Evolutionary conservation across 805 yeast genomes (phyloP).

Genomic region (Naumovozyma dairenensis): DNA sequence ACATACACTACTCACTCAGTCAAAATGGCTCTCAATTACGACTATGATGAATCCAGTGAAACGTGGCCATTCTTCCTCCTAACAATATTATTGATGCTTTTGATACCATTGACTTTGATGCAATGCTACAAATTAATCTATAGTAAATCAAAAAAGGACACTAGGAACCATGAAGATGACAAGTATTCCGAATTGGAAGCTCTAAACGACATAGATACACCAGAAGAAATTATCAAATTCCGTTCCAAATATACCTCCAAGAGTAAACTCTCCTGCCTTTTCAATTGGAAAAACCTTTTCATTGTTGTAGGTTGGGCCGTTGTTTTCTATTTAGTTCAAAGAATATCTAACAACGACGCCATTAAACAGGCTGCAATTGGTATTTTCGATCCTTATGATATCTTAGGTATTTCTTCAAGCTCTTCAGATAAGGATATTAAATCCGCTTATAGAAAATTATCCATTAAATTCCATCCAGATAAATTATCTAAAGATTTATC

Average conservation of each 20-base stretch:
- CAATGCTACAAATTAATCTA: conserved; percentile 23
- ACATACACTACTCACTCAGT: no score
- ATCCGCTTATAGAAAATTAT: conserved; percentile 73
- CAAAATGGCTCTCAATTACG: conserved; percentile 28
- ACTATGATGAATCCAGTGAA: conserved; percentile 78
- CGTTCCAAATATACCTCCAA: conserved; percentile 12
- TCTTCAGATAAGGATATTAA: conserved; percentile 73
- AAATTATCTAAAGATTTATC: conserved; percentile 58
- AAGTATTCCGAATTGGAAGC: conserved; percentile 7
- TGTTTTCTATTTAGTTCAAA: conserved; percentile 34
- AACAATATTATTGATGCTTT: conserved; percentile 57
- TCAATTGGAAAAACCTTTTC: conserved; percentile 12
- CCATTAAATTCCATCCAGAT: conserved; percentile 89
- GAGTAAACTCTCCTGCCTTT: conserved; percentile 13
- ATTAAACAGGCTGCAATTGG: conserved; percentile 35
- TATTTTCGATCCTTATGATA: conserved; percentile 81
- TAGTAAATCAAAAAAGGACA: conserved; percentile 3
- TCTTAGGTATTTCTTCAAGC: conserved; percentile 60
- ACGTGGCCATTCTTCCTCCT: conserved; percentile 88
- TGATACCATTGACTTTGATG: conserved; percentile 51
- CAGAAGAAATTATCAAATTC: conserved; percentile 15
- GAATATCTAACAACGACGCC: conserved; percentile 35
- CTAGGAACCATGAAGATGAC: conserved; percentile 1
- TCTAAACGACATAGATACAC: conserved; percentile 16
- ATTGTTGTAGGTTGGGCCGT: conserved; percentile 53